Percentiles rank a stretch among this genome's conserved stretches.
phyloP scores from a whole-genome alignment of 192 early-diverging fungal genomes.

The Backusella luteola region DNA sequence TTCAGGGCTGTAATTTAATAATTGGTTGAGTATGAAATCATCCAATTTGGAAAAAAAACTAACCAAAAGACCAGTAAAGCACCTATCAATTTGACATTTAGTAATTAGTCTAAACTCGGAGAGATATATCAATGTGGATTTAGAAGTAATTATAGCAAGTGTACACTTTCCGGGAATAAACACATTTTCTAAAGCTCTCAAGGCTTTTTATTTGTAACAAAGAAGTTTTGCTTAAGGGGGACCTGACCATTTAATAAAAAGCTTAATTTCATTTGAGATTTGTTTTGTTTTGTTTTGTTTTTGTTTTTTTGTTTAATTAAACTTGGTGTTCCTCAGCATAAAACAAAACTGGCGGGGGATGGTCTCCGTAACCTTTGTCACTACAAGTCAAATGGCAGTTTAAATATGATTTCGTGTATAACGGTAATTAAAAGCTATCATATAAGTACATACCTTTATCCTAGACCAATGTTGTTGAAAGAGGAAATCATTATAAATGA shows the following conservation, averaged over 20 bases:
- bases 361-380: neutral
- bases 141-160: neutral
- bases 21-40: neutral
- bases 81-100: neutral
- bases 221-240: neutral
- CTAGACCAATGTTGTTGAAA: too few relatives aligned
- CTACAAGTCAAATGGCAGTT: neutral
- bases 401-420: too few relatives aligned
- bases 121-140: neutral
- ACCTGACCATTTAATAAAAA: neutral
- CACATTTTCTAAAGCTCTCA: neutral
- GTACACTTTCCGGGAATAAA: neutral
- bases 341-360: neutral
- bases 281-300: neutral
- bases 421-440: too few relatives aligned
- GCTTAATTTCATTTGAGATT: neutral
- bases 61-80: neutral
- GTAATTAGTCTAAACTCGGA: neutral
- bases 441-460: too few relatives aligned
- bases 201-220: neutral
- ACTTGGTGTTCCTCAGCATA: too few relatives aligned
- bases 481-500: neutral
- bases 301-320: neutral
- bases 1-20: neutral
- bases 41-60: neutral